Conservation (phyloP, 2,329 filamentous ascomycete species). For the Ceratocystis cacaofunesta region DNA sequence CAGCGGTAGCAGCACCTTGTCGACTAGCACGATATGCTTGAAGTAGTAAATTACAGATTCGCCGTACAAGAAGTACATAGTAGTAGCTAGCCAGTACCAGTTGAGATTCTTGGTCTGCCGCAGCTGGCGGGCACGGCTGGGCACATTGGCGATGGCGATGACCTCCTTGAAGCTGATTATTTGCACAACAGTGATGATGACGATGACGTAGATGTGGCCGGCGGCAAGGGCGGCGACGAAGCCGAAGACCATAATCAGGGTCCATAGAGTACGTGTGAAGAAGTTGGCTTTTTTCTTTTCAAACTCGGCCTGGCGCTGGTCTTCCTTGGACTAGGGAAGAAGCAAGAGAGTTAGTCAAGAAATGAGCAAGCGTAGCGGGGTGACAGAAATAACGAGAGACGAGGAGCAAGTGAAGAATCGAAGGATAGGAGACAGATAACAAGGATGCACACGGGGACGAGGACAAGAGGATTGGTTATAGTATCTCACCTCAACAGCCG, state of each 20-base stretch:
- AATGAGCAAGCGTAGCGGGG: neutral
- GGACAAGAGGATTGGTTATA: too few species aligned
- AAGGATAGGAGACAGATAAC: too few species aligned
- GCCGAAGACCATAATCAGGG: slow-evolving; percentile 84
- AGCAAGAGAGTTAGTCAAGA: slow-evolving; percentile 18
- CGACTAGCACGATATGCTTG: slow-evolving; percentile 93
- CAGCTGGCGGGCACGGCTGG: slow-evolving; percentile 76
- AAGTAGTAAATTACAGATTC: slow-evolving; percentile 99
- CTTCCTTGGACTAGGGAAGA: neutral
- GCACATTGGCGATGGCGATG: slow-evolving; percentile 91
- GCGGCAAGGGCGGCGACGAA: slow-evolving; percentile 91
- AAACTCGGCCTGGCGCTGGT: slow-evolving; percentile 43
- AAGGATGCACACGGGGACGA: too few species aligned
- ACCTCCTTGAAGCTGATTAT: slow-evolving; percentile 99
- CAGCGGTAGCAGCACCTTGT: slow-evolving; percentile 80
- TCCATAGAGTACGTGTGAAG: slow-evolving; percentile 94
- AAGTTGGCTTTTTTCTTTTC: slow-evolving; percentile 99
- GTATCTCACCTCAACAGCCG: neutral
- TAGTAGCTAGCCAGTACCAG: slow-evolving; percentile 98
- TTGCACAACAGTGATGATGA: slow-evolving; percentile 81
- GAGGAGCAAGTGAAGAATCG: too few species aligned
- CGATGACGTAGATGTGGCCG: slow-evolving; percentile 94
- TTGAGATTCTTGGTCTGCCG: slow-evolving; percentile 92
- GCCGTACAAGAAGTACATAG: slow-evolving; percentile 98
- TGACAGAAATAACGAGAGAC: too few species aligned